These are phyloP conservation scores for Chenopodium berlandieri DNA, from an alignment of 148 eudicot species.

Conservation along the genomic window DNA sequence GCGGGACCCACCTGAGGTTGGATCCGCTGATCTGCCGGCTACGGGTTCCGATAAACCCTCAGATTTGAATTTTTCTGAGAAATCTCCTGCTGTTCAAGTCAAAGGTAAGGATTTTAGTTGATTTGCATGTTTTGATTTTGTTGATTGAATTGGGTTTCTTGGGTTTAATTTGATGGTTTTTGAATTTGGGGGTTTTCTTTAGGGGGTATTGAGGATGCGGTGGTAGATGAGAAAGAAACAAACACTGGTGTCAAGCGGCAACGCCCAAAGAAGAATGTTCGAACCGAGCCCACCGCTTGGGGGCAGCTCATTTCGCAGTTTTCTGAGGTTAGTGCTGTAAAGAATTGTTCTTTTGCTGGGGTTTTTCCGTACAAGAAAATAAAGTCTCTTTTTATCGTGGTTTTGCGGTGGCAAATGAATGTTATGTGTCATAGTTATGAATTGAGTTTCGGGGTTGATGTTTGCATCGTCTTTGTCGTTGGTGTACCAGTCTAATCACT, in stretches of 20 bases:
- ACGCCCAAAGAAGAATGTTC: constrained; percentile 42
- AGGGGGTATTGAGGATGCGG: constrained; percentile 29
- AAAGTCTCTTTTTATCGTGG: not conserved
- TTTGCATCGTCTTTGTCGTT: not conserved
- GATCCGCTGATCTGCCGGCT: constrained; percentile 56
- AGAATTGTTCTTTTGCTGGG: not conserved
- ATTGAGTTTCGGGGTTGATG: not conserved
- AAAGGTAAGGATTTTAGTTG: constrained; percentile 32
- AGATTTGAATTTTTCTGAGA: constrained; percentile 39
- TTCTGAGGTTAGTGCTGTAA: constrained; percentile 54
- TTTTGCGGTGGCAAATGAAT: not conserved
- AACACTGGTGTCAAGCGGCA: constrained; percentile 46
- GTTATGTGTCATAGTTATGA: not conserved
- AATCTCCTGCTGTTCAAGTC: constrained; percentile 39
- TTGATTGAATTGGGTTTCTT: not conserved
- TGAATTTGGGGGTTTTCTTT: not conserved
- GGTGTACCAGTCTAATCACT: not conserved
- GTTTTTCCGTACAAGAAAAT: not conserved
- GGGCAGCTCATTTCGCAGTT: constrained; percentile 86
- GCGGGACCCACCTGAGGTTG: constrained; percentile 50
- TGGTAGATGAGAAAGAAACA: constrained; percentile 37
- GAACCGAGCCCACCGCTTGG: constrained; percentile 57
- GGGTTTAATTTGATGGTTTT: not conserved
- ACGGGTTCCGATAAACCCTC: constrained; percentile 29
- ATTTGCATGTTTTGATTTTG: constrained; percentile 25